phyloP scores from a whole-genome alignment of 2,329 filamentous ascomycete species.

The Sclerotinia nivalis region DNA sequence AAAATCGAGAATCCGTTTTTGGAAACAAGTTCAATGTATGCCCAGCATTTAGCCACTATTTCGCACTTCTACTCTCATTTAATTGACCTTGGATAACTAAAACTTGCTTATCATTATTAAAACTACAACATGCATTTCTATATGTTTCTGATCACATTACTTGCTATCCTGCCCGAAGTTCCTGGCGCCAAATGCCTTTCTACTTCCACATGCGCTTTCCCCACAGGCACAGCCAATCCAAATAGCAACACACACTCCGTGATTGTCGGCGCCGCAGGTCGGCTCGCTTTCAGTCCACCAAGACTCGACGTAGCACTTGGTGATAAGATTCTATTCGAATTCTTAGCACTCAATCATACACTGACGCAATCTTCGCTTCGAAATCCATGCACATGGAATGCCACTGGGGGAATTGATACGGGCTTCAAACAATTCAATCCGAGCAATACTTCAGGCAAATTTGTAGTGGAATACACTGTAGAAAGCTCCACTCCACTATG shows the following conservation, averaged over 20 bases:
- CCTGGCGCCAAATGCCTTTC: background rate
- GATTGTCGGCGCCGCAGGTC: background rate
- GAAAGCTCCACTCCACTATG: background rate
- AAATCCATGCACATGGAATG: background rate
- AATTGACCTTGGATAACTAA: background rate
- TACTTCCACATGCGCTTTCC: background rate
- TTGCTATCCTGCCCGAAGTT: background rate
- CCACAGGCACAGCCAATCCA: background rate
- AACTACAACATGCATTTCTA: background rate
- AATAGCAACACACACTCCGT: background rate
- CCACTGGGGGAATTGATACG: background rate
- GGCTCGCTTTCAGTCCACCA: background rate
- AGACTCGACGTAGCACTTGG: background rate
- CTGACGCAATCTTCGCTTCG: background rate
- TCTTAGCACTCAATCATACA: constrained; percentile 1
- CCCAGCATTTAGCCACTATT: background rate
- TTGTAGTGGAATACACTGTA: background rate
- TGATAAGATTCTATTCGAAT: background rate
- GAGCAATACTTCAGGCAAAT: background rate
- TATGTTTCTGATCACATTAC: background rate
- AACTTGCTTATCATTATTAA: background rate
- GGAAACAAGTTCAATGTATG: no score
- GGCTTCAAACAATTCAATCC: background rate
- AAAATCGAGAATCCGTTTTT: no score
- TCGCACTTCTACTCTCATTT: background rate